Percentiles rank a stretch among this genome's conserved stretches.
Evolutionary conservation across 2,329 filamentous ascomycete species (phyloP).

Genomic region (Nothophoma quercina): DNA sequence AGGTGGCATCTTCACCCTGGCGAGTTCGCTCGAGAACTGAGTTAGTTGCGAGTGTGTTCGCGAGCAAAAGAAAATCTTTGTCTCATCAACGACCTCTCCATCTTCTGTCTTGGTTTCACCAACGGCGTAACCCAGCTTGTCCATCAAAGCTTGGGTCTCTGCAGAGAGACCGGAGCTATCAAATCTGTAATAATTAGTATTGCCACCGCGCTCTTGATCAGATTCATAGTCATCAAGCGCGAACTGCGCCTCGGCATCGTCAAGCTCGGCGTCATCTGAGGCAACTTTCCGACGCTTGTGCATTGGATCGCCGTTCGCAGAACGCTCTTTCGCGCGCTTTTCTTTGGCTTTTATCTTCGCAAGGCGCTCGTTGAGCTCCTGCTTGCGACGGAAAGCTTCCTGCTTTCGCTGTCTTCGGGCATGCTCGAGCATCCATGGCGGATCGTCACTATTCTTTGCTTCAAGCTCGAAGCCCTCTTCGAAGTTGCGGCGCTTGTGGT

Average conservation of each 20-base stretch:
- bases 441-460: conserved; percentile 69
- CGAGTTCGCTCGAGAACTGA: conserved; percentile 85
- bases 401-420: conserved; percentile 72
- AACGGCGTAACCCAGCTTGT: conserved; percentile 58
- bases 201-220: conserved; percentile 58
- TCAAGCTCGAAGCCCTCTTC: conserved; percentile 61
- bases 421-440: conserved; percentile 84
- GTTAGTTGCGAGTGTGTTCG: conserved; percentile 90
- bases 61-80: conserved; percentile 92
- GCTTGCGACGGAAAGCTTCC: conserved; percentile 70
- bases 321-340: conserved; percentile 65
- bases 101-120: conserved; percentile 54
- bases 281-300: conserved; percentile 53
- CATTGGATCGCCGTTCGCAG: conserved; percentile 56
- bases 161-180: conserved; percentile 67
- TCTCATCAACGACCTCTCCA: conserved; percentile 65
- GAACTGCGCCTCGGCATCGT: conserved; percentile 70
- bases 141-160: conserved; percentile 77
- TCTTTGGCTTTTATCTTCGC: conserved; percentile 67
- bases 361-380: conserved; percentile 77
- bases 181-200: conserved; percentile 27
- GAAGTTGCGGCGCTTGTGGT: conserved; percentile 72
- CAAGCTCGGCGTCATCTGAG: conserved; percentile 10
- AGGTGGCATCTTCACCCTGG: conserved; percentile 77
- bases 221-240: conserved; percentile 78